Conservation (phyloP, 768 basidiomycete species). For the Lanmaoa pseudosensibilis region DNA sequence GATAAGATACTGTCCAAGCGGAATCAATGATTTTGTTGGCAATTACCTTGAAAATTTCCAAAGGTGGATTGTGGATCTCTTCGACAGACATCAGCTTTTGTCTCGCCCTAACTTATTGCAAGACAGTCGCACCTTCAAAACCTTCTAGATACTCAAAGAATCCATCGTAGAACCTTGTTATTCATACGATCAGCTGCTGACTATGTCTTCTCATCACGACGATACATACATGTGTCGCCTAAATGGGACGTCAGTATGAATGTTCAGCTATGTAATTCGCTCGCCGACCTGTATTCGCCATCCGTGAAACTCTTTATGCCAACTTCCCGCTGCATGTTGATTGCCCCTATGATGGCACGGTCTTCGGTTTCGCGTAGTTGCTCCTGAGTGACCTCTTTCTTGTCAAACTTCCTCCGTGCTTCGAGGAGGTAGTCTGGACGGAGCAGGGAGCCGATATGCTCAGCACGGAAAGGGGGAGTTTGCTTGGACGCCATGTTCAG, state of each 20-base stretch:
- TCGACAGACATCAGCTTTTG: constrained; percentile 1
- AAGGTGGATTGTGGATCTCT: constrained; percentile 25
- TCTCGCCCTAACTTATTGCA: not conserved
- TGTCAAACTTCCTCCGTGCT: constrained; percentile 37
- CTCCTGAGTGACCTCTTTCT: constrained; percentile 32
- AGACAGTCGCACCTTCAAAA: constrained; percentile 22
- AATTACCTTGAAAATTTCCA: constrained; percentile 28
- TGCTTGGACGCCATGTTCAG: constrained; percentile 22
- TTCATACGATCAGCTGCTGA: not conserved
- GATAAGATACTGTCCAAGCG: not conserved
- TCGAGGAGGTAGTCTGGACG: constrained; percentile 41
- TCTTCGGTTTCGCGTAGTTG: constrained; percentile 42
- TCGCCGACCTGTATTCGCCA: constrained; percentile 40
- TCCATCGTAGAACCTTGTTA: constrained; percentile 28
- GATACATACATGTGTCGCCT: constrained; percentile 29
- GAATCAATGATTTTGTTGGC: no score
- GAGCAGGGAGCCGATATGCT: constrained; percentile 47
- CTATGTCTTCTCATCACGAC: not conserved
- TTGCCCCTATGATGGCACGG: constrained; percentile 36
- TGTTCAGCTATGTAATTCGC: constrained; percentile 3
- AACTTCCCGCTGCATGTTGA: constrained; percentile 39
- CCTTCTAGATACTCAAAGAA: constrained; percentile 30
- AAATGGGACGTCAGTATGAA: not conserved
- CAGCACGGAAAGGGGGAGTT: constrained; percentile 46
- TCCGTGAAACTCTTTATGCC: constrained; percentile 45